Evolutionary conservation across 164 flowering plant genomes (phyloP).

Genomic region (Buxus sempervirens): DNA sequence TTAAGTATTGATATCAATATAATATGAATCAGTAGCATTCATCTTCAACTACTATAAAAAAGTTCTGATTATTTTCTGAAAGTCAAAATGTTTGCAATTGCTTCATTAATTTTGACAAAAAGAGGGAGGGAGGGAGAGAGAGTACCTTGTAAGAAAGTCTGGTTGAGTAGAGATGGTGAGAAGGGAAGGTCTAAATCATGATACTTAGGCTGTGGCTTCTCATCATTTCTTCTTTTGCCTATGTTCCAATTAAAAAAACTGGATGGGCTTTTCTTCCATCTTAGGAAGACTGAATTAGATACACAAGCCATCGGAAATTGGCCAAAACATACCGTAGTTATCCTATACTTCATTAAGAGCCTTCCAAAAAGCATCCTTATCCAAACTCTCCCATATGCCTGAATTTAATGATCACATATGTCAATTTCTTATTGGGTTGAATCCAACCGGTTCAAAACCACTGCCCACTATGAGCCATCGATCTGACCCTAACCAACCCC

Average conservation of each 20-base stretch:
- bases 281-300: conserved; percentile 9
- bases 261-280: conserved; percentile 30
- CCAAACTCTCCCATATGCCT: background rate
- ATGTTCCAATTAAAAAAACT: conserved; percentile 68
- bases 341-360: background rate
- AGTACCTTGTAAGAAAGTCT: conserved; percentile 71
- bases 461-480: no score
- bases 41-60: no score
- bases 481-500: no score
- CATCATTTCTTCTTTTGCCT: conserved; percentile 35
- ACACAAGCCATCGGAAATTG: conserved; percentile 15
- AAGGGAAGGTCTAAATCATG: conserved; percentile 76
- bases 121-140: conserved; percentile 20
- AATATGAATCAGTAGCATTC: background rate
- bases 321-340: no score
- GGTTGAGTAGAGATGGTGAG: conserved; percentile 58
- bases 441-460: background rate
- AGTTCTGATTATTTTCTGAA: no score
- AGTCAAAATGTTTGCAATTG: no score
- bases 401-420: background rate
- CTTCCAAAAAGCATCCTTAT: background rate
- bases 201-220: conserved; percentile 48
- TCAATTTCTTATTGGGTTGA: background rate
- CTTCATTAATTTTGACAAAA: background rate
- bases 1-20: background rate